Conservation (phyloP, 2,329 filamentous ascomycete genomes). For the Corinectria fuckeliana region DNA sequence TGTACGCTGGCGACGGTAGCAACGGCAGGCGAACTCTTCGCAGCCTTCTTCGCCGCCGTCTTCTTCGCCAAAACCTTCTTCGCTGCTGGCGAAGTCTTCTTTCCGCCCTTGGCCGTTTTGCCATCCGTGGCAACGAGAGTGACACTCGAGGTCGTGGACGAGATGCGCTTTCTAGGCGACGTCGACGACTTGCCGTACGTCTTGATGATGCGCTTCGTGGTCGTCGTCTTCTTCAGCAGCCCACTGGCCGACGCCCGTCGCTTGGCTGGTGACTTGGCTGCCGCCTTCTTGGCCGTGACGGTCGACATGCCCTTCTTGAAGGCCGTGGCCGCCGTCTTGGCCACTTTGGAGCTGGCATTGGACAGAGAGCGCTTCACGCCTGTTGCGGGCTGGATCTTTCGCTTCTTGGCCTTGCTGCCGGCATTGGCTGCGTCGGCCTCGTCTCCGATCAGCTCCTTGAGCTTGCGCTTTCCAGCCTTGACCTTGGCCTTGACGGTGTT, state of each 20-base stretch:
- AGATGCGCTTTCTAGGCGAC: constrained; percentile 31
- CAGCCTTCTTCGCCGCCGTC: constrained; percentile 6
- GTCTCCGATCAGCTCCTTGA: constrained; percentile 58
- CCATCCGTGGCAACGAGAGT: constrained; percentile 20
- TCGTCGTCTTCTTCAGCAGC: constrained; percentile 40
- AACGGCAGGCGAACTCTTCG: constrained; percentile 16
- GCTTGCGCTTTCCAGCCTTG: constrained; percentile 62
- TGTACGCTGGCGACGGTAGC: constrained; percentile 13
- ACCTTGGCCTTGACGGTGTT: constrained; percentile 47
- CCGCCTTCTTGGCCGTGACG: constrained; percentile 40
- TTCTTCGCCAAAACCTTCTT: constrained; percentile 25
- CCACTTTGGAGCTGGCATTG: constrained; percentile 44
- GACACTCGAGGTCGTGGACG: constrained; percentile 29
- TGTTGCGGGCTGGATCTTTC: constrained; percentile 44
- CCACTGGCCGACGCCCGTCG: constrained; percentile 35
- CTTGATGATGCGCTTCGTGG: constrained; percentile 39
- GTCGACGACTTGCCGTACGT: constrained; percentile 36
- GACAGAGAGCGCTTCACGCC: constrained; percentile 46
- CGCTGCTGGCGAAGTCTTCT: constrained; percentile 19
- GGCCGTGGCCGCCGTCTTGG: constrained; percentile 46
- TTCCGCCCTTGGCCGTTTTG: constrained; percentile 19
- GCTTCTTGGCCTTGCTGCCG: constrained; percentile 57
- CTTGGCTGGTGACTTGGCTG: constrained; percentile 36
- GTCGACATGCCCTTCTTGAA: constrained; percentile 47
- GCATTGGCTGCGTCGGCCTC: constrained; percentile 46